phyloP scores from a whole-genome alignment of 352 stramenopile species.

The Peronosclerospora sorghi region DNA sequence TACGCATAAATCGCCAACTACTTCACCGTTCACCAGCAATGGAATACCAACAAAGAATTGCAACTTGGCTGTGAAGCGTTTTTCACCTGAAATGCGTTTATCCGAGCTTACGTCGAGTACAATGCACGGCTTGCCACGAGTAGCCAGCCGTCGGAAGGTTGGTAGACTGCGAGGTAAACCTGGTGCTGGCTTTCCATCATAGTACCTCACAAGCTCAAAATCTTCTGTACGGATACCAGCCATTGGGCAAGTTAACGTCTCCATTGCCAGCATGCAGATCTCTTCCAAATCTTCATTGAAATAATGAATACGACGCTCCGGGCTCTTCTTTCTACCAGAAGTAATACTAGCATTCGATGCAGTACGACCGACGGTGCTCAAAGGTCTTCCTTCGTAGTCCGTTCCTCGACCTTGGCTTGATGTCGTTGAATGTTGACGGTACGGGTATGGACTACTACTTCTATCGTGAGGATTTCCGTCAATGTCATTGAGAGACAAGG shows the following conservation, averaged over 20 bases:
- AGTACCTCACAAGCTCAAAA: conserved; percentile 82
- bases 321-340: conserved; percentile 26
- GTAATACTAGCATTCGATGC: conserved; percentile 24
- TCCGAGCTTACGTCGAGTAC: conserved; percentile 80
- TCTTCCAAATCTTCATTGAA: conserved; percentile 86
- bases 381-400: conserved; percentile 18
- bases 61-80: conserved; percentile 69
- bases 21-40: conserved; percentile 72
- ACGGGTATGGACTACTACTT: conserved; percentile 16
- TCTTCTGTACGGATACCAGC: conserved; percentile 79
- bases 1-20: conserved; percentile 80
- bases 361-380: conserved; percentile 22
- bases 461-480: conserved; percentile 21
- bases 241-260: conserved; percentile 79
- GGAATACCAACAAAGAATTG: conserved; percentile 86
- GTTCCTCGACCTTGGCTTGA: conserved; percentile 23
- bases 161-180: conserved; percentile 66
- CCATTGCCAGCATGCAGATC: conserved; percentile 82
- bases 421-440: conserved; percentile 11
- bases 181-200: conserved; percentile 35
- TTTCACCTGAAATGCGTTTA: conserved; percentile 82
- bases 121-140: conserved; percentile 80
- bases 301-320: conserved; percentile 60
- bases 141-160: conserved; percentile 78
- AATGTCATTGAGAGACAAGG: conserved; percentile 39